A percentile compares a stretch with the other conserved stretches of the same genome.
phyloP scores from a whole-genome alignment of 2,329 filamentous ascomycete species.

The Mycosphaerella sp. region DNA sequence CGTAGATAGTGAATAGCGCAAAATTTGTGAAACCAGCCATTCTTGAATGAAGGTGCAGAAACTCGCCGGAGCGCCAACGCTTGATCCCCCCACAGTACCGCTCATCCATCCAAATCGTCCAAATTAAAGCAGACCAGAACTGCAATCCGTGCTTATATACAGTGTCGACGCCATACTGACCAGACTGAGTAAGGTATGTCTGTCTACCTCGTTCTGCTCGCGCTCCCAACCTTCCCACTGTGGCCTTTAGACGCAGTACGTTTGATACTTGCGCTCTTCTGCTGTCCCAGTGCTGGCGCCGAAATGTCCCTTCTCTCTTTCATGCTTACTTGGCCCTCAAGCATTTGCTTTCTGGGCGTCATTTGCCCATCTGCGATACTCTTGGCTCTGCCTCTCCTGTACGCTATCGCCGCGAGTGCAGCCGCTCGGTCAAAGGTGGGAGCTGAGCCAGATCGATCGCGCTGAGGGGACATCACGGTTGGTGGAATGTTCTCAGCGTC shows the following conservation, averaged over 20 bases:
- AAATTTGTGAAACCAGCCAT: too few species aligned
- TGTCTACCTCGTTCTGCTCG: conserved; percentile 9
- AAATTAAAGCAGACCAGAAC: not conserved
- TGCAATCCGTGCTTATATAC: not conserved
- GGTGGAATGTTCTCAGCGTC: conserved; percentile 24
- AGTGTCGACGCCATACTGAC: not conserved
- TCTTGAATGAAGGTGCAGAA: too few species aligned
- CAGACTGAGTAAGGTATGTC: not conserved
- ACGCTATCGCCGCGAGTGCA: conserved; percentile 67
- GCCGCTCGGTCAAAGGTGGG: conserved; percentile 55
- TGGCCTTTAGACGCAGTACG: conserved; percentile 6
- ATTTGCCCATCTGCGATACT: conserved; percentile 59
- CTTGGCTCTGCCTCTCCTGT: conserved; percentile 63
- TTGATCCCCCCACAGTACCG: conserved; percentile 2
- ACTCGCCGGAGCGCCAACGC: conserved; percentile 5
- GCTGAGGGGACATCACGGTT: conserved; percentile 15
- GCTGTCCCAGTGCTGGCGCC: conserved; percentile 36
- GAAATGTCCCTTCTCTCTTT: conserved; percentile 44
- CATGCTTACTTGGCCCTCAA: conserved; percentile 41
- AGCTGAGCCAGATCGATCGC: conserved; percentile 17
- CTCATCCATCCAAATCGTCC: not conserved
- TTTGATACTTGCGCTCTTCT: conserved; percentile 14
- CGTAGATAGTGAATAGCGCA: too few species aligned
- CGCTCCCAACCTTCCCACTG: conserved; percentile 4
- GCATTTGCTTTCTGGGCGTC: conserved; percentile 56